Conservation (phyloP, 169 alveolate genomes). For the Plasmodium fragile region DNA sequence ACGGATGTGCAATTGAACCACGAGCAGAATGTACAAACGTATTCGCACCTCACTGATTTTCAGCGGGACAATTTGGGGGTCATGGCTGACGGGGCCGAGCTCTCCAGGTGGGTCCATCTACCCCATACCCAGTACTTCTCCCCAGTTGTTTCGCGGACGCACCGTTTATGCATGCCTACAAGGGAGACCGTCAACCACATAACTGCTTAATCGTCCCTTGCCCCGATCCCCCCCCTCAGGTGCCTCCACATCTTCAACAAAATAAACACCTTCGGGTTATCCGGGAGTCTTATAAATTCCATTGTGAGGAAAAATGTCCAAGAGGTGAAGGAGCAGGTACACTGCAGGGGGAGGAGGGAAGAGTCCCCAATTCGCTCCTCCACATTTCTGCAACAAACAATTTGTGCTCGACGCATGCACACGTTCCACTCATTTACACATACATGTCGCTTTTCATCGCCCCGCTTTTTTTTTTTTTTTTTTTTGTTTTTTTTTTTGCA, state of each 20-base stretch:
- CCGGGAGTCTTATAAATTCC: constrained; percentile 10
- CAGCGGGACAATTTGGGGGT: constrained; percentile 22
- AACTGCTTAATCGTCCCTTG: neutral
- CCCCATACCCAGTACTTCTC: neutral
- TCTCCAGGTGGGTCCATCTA: constrained; percentile 15
- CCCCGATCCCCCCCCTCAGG: neutral
- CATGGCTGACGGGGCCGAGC: neutral
- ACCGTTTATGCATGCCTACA: neutral
- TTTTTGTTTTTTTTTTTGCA: neutral
- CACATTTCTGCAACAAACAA: neutral
- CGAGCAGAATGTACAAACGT: constrained; percentile 5
- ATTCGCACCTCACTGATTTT: neutral
- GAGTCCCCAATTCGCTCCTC: neutral
- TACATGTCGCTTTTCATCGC: neutral
- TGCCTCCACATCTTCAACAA: constrained; percentile 25
- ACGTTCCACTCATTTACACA: neutral
- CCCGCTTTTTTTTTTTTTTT: neutral
- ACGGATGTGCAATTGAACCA: neutral
- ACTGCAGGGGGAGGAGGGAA: neutral
- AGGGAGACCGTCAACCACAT: neutral
- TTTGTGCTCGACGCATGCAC: neutral
- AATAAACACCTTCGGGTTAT: constrained; percentile 16
- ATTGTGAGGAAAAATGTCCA: neutral
- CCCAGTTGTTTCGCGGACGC: neutral
- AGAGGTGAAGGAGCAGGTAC: constrained; percentile 5